Conservation (phyloP, 2,329 filamentous ascomycete genomes). For the Colletotrichum shisoi region DNA sequence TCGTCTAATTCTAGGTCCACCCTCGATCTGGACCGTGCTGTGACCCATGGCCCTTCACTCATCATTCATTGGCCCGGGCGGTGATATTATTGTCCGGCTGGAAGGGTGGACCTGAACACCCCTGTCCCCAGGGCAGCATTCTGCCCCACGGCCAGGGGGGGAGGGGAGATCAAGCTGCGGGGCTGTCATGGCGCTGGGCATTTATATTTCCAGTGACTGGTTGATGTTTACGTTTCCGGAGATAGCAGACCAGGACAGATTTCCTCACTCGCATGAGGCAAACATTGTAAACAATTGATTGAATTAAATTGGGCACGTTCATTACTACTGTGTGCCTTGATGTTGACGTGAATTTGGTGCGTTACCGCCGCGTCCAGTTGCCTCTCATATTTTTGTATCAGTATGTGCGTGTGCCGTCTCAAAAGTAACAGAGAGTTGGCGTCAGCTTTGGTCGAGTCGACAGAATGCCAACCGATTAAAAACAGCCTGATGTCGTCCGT, state of each 20-base stretch:
- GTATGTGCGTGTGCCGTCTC: conserved; percentile 34
- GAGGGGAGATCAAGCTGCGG: conserved; percentile 14
- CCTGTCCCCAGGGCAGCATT: conserved; percentile 13
- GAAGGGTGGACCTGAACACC: conserved; percentile 7
- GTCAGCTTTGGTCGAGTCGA: conserved; percentile 21
- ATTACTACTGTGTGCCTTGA: neutral
- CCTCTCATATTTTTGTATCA: conserved; percentile 32
- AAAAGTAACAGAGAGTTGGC: conserved; percentile 20
- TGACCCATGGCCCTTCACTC: neutral
- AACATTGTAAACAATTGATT: neutral
- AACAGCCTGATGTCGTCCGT: conserved; percentile 38
- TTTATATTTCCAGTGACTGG: too few species aligned
- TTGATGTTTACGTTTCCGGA: neutral
- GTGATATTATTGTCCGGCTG: conserved; percentile 32
- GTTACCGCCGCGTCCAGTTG: neutral
- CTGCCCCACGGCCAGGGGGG: conserved; percentile 11
- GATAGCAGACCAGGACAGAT: neutral
- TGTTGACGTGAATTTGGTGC: neutral
- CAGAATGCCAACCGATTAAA: conserved; percentile 22
- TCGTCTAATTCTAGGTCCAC: conserved; percentile 38
- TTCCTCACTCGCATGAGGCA: neutral
- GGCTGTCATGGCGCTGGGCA: conserved; percentile 24
- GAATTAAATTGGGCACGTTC: neutral
- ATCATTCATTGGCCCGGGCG: conserved; percentile 30
- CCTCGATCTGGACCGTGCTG: conserved; percentile 27